Evolutionary conservation across 2,329 filamentous ascomycete species (phyloP), one percentile per base, ranked within the genome.

Genomic region (Dactylonectria macrodidyma): DNA sequence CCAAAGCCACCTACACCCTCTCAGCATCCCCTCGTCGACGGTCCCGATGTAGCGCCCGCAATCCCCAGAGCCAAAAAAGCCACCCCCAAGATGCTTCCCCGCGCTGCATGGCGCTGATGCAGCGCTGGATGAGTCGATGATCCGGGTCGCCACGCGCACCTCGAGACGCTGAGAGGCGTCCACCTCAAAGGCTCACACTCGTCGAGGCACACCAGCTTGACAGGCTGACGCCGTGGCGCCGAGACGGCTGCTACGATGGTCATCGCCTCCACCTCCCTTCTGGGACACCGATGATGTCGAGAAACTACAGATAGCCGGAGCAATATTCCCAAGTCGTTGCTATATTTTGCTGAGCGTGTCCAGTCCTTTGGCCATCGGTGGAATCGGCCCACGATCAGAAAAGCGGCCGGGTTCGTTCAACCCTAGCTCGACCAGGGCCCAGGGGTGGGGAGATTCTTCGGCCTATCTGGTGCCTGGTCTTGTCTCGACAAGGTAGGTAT

Each of bases 71-170:
- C 60, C 50, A 51, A 46, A 56, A 46, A 34, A 50, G 34, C 55
- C 57, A 36, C 54, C 58, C 56, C 54, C 54, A 24, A 41, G 55
- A 51, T 34, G 62, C 62, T 41, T 74, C 68, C 67, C 73, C 67
- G 66, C 71, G 66, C 65, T 72, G 52, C 66, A 70, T 48, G 56
- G 64, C 59, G 66, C 69, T 56, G 51, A 62, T 68, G 59, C 26
- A 30, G 26, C 7, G 26, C 4, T 30, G 26, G 26, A 30, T 30
- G 26, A 30, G 67, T 71, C 59, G 51, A 62, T 68, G 59, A 50
- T 54, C 52, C 50, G 54, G 62, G 4, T 64, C 62, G 46, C 59
- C 41, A 46, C 52, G 52, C 60, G 30, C 50, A 48, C 19, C 19
- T 5, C 8, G 16, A 16, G 4, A 10, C 9, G 19, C 48, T 33